phyloP scores from a whole-genome alignment of 2,329 filamentous ascomycete genomes.

The Sporothrix globosa region DNA sequence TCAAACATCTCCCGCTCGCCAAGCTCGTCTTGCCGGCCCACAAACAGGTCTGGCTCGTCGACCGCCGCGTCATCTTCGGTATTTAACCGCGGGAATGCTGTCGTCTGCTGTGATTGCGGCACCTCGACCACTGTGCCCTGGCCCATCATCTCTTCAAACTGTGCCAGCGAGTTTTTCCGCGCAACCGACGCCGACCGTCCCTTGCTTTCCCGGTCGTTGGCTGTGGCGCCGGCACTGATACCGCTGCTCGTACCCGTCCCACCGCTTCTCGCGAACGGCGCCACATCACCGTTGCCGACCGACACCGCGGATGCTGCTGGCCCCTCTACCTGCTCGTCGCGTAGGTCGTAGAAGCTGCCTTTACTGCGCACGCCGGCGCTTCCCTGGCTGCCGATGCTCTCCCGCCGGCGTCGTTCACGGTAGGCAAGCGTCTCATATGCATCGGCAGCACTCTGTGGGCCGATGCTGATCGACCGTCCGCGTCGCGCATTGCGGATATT shows the following conservation, averaged over 20 bases:
- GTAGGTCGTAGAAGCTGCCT: conserved; percentile 50
- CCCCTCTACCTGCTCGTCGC: conserved; percentile 41
- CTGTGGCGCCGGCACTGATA: conserved; percentile 38
- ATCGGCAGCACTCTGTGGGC: conserved; percentile 93
- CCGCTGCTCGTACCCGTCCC: not conserved
- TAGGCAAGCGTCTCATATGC: conserved; percentile 95
- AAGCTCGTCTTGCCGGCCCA: conserved; percentile 54
- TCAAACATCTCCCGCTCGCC: conserved; percentile 82
- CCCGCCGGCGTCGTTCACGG: conserved; percentile 65
- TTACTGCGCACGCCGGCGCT: conserved; percentile 48
- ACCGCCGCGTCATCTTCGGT: conserved; percentile 31
- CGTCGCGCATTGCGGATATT: conserved; percentile 71
- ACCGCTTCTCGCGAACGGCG: not conserved
- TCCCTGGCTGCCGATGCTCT: conserved; percentile 59
- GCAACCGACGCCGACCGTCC: conserved; percentile 50
- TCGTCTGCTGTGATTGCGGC: conserved; percentile 32
- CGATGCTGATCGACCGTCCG: conserved; percentile 82
- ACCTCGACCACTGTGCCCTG: conserved; percentile 57
- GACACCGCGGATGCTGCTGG: conserved; percentile 28
- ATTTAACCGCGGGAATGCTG: conserved; percentile 33
- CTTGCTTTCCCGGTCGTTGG: conserved; percentile 44
- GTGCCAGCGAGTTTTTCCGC: conserved; percentile 56
- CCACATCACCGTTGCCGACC: not conserved
- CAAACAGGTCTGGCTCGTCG: conserved; percentile 45
- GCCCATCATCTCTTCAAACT: conserved; percentile 76